A percentile compares a stretch with the other conserved stretches of the same genome.
Evolutionary conservation across 2,329 filamentous ascomycete genomes (phyloP).

Genomic region (Zasmidium citrigriseum): DNA sequence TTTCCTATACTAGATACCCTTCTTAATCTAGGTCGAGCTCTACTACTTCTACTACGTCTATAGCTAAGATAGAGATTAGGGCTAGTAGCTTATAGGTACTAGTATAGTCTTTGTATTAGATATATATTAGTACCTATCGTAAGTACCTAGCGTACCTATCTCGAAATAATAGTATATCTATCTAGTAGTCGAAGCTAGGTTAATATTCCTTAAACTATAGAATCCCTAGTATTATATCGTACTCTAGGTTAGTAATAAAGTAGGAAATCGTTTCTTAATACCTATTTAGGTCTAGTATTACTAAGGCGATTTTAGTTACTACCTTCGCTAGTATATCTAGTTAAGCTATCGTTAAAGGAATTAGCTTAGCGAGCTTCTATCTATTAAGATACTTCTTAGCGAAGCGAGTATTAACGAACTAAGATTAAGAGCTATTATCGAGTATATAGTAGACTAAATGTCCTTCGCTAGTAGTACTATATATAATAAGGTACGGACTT

Average conservation of each 20-base stretch:
- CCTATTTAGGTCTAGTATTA: neutral
- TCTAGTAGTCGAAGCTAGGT: neutral
- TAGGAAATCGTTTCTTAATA: neutral
- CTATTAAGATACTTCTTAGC: neutral
- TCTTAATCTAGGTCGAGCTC: neutral
- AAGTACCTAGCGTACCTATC: neutral
- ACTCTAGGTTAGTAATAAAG: neutral
- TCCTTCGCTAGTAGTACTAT: neutral
- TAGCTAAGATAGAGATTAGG: neutral
- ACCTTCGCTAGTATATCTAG: neutral
- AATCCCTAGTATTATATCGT: neutral
- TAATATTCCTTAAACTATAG: neutral
- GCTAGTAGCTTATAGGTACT: neutral
- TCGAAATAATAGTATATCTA: neutral
- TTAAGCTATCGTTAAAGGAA: neutral
- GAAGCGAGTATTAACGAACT: neutral
- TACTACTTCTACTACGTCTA: neutral
- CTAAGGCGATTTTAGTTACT: neutral
- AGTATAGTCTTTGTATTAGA: neutral
- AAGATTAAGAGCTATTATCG: neutral
- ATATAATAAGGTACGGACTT: neutral
- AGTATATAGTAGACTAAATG: neutral
- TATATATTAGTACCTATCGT: neutral
- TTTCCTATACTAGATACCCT: neutral
- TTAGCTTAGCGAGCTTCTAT: neutral